A percentile compares a stretch with the other conserved stretches of the same genome.
Evolutionary conservation across 345 rosid species (phyloP).

Genomic region (Laguncularia racemosa): DNA sequence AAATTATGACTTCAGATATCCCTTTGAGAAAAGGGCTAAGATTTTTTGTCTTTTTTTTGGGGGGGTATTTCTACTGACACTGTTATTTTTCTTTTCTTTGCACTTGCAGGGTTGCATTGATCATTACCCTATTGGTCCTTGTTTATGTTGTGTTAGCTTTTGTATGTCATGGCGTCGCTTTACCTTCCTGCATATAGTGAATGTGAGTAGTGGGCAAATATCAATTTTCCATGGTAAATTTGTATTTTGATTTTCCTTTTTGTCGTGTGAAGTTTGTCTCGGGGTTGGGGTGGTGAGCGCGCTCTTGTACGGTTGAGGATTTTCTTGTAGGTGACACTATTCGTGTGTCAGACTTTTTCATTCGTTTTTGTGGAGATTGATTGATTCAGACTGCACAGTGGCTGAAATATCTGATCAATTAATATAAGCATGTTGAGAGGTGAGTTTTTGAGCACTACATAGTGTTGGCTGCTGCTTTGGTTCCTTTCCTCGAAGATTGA

Average conservation of each 20-base stretch:
- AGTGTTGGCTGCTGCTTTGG: too few relatives aligned
- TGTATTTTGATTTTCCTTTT: slow-evolving; percentile 2
- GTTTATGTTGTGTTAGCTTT: slow-evolving; percentile 65
- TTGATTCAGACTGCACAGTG: too few relatives aligned
- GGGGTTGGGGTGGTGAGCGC: too few relatives aligned
- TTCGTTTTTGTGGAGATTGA: too few relatives aligned
- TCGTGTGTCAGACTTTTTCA: too few relatives aligned
- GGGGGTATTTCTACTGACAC: background rate
- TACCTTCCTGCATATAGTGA: slow-evolving; percentile 71
- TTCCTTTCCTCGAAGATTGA: slow-evolving; percentile 1
- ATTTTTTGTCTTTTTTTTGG: too few relatives aligned
- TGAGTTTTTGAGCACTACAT: too few relatives aligned
- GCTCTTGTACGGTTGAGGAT: background rate
- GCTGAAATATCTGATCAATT: too few relatives aligned
- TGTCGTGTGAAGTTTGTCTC: background rate
- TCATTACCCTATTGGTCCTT: slow-evolving; percentile 51
- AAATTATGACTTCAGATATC: background rate
- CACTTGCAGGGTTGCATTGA: slow-evolving; percentile 55
- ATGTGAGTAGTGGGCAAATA: slow-evolving; percentile 13
- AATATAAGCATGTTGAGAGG: too few relatives aligned
- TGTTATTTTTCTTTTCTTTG: background rate
- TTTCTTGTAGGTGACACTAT: too few relatives aligned
- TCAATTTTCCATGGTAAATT: slow-evolving; percentile 1
- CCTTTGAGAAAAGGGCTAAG: background rate
- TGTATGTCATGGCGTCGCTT: slow-evolving; percentile 69